Conservation (phyloP, 768 basidiomycete species). For the Chlorophyllum brunneum region DNA sequence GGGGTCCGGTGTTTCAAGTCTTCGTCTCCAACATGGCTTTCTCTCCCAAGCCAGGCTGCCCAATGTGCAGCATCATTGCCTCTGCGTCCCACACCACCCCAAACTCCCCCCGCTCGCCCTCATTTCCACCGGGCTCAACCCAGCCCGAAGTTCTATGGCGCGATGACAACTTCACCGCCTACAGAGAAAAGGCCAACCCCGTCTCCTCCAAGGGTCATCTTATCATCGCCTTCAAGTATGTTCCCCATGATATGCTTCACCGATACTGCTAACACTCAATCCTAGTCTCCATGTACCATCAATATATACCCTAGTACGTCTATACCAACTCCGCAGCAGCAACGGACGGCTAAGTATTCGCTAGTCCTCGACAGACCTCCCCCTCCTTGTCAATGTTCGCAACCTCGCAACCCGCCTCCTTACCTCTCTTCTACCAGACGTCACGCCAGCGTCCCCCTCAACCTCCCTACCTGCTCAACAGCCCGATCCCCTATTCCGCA, state of each 20-base stretch:
- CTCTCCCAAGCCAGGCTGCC: slow-evolving; percentile 64
- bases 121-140: slow-evolving; percentile 41
- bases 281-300: slow-evolving; percentile 74
- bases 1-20: not conserved
- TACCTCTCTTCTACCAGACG: slow-evolving; percentile 36
- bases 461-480: slow-evolving; percentile 28
- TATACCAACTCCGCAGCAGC: slow-evolving; percentile 5
- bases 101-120: slow-evolving; percentile 41
- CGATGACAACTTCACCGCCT: slow-evolving; percentile 74
- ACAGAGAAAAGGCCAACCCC: slow-evolving; percentile 65
- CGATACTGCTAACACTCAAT: slow-evolving; percentile 8
- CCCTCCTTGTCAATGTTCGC: slow-evolving; percentile 61
- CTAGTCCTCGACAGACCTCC: slow-evolving; percentile 73
- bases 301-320: slow-evolving; percentile 65
- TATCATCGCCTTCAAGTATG: slow-evolving; percentile 74
- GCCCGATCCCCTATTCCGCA: slow-evolving; percentile 42
- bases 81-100: slow-evolving; percentile 42
- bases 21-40: slow-evolving; percentile 28
- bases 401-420: slow-evolving; percentile 57
- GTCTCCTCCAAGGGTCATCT: slow-evolving; percentile 73
- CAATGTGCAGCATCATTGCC: slow-evolving; percentile 72
- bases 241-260: slow-evolving; percentile 15
- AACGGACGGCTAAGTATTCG: slow-evolving; percentile 11
- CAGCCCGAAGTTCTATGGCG: slow-evolving; percentile 67
- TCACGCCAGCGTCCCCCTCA: slow-evolving; percentile 32